Evolutionary conservation across 352 stramenopile species (phyloP), one percentile per base, ranked within the genome.

Genomic region (Phytophthora pistaciae): DNA sequence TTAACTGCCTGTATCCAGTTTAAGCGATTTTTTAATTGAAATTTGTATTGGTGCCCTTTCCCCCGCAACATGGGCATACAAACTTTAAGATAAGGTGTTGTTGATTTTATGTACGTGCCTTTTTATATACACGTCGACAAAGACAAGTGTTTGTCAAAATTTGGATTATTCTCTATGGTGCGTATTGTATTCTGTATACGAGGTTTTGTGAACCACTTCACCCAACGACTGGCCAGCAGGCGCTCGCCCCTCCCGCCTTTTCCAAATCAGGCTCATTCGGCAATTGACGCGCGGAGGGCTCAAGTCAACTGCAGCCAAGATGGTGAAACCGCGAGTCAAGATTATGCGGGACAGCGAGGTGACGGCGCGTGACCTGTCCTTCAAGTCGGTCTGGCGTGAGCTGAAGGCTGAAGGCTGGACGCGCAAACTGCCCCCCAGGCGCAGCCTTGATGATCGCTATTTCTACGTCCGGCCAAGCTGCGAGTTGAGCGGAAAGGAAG

Each of bases 341-440:
- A 18, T 53, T 4, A 16, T 56, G 1, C 63, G 53, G 2, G 53
- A 69, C 54, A 31, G 38, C 20, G 54, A 64, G 21, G 62, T 64
- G 7, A 63, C 42, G 5, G 42, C 40, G 1, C 54, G 44, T 2
- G 62, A 58, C 29, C 54, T 69, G 6, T 62, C 42, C 1, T 62
- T 68, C 53, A 48, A 49, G 20, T 70, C 63, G 10, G 63, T 70
- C 1, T 70, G 55, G 55, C 27, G 54, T 3, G 55, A 70, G 63
- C 63, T 70, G 7, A 52, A 31, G 6, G 42, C 8, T 8, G 4
- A 64, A 8, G 54, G 63, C 13, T 70, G 63, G 63, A 49, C 40
- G 6, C 8, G 44, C 13, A 58, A 59, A 36, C 31, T 11, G 10
- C 55, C 55, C 7, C 44, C 55, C 11, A 40, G 64, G 3, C 33